phyloP scores from a whole-genome alignment of 2,329 filamentous ascomycete genomes.

The Boeremia exigua region DNA sequence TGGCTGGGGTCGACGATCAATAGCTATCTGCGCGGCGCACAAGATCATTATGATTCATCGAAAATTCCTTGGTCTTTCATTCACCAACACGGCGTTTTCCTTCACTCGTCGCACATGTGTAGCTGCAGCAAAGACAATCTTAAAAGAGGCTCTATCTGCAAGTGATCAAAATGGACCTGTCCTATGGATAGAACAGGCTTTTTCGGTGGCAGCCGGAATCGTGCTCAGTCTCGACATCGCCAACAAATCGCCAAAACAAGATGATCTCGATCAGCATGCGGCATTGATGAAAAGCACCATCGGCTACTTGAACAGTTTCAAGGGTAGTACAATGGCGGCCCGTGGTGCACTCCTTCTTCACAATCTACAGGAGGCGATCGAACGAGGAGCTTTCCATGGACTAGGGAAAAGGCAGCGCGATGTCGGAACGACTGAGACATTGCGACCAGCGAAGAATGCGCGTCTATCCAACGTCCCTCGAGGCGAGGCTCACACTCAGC shows the following conservation, averaged over 20 bases:
- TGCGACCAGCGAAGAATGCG: background rate
- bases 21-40: conserved; percentile 48
- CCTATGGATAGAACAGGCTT: conserved; percentile 52
- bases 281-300: conserved; percentile 17
- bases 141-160: conserved; percentile 45
- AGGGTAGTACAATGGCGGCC: conserved; percentile 15
- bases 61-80: conserved; percentile 48
- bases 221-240: conserved; percentile 49
- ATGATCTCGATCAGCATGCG: conserved; percentile 16
- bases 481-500: background rate
- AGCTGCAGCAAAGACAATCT: conserved; percentile 49
- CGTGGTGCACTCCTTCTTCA: conserved; percentile 22
- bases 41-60: conserved; percentile 54
- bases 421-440: background rate
- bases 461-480: too few relatives aligned
- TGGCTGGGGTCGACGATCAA: conserved; percentile 47
- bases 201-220: conserved; percentile 50
- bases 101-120: conserved; percentile 51
- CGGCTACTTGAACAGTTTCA: conserved; percentile 17
- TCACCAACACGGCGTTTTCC: conserved; percentile 47
- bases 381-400: background rate
- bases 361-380: conserved; percentile 15
- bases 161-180: conserved; percentile 43
- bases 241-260: conserved; percentile 31
- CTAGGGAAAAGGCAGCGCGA: background rate